Conservation (phyloP, 352 stramenopile genomes). For the Globisporangium barbulae region DNA sequence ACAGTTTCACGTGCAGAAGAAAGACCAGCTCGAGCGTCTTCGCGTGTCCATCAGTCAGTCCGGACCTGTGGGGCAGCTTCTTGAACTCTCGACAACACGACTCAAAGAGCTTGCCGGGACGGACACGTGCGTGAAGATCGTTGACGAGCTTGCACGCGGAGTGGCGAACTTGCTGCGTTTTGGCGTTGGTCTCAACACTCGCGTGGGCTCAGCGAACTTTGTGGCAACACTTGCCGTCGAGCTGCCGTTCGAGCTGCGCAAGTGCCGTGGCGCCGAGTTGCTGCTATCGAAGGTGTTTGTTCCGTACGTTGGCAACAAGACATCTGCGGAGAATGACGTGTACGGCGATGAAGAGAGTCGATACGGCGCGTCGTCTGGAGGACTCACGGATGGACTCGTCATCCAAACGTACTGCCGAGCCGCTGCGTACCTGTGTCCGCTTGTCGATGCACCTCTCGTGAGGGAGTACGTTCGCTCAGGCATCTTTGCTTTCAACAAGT, state of each 20-base stretch:
- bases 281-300: constrained; percentile 54
- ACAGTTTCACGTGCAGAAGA: constrained; percentile 85
- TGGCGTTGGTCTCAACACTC: constrained; percentile 78
- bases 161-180: constrained; percentile 61
- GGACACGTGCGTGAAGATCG: constrained; percentile 37
- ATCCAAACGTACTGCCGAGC: constrained; percentile 73
- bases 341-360: constrained; percentile 64
- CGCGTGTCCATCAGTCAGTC: constrained; percentile 74
- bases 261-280: constrained; percentile 53
- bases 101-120: constrained; percentile 51
- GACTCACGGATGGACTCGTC: constrained; percentile 54
- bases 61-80: constrained; percentile 67
- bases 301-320: constrained; percentile 54
- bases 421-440: constrained; percentile 64
- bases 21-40: constrained; percentile 75
- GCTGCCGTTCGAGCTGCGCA: constrained; percentile 67
- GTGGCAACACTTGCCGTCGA: constrained; percentile 62
- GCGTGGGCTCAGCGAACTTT: constrained; percentile 77
- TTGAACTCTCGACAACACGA: constrained; percentile 53
- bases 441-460: constrained; percentile 45
- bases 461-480: constrained; percentile 58
- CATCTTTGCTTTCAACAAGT: constrained; percentile 54
- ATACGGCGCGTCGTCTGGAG: constrained; percentile 27
- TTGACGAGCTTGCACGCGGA: constrained; percentile 49
- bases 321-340: constrained; percentile 62